Evolutionary conservation across 192 early-diverging fungal species (phyloP), one percentile per base, ranked within the genome.

Genomic region (Pilaira anomala): DNA sequence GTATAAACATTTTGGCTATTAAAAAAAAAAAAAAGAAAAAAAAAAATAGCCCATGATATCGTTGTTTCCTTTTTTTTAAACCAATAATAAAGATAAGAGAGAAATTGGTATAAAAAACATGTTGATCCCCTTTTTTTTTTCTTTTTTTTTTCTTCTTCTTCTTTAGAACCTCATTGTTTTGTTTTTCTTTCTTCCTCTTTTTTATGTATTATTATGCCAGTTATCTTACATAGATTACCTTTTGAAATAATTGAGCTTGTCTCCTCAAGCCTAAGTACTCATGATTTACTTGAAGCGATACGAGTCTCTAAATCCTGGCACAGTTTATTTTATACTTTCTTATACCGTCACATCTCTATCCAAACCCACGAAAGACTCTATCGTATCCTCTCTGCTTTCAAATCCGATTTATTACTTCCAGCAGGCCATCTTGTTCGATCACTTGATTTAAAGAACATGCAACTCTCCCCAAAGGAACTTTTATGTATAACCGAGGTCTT

Each of bases 241-340:
- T 24, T 42, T 24, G 56, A 58, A n/a, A 58, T 58, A 8, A 42
- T 42, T n/a, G 56, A 58, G 7, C 11, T 58, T 1, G 41, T 58
- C 14, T 28, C 56, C 7, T 41, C 5, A 19, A 40, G 25, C 40
- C 22, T 22, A 7, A 22, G 11, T 41, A 58, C 1, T 13, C n/a
- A 42, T 22, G 56, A 58, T 22, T 33, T 58, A 8, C 40, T 58
- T 24, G 21, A 41, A 22, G 24, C 36, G 4, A 13, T 58, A 13
- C 40, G 21, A 16, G 56, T 58, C 12, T 58, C 56, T 19, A 40
- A 33, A 40, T 13, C 56, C 0, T 58, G 56, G 56, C 19, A 58
- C 36, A 11, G 19, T 19, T 14, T 22, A 24, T 58, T 58, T 12
- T 22, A 58, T 14, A 7, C 33, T 14, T 58, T 58, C 33, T 6